These are phyloP conservation scores for Cenchrus americanus DNA, from an alignment of 176 grass and related monocot genomes.

Conservation along the genomic window DNA sequence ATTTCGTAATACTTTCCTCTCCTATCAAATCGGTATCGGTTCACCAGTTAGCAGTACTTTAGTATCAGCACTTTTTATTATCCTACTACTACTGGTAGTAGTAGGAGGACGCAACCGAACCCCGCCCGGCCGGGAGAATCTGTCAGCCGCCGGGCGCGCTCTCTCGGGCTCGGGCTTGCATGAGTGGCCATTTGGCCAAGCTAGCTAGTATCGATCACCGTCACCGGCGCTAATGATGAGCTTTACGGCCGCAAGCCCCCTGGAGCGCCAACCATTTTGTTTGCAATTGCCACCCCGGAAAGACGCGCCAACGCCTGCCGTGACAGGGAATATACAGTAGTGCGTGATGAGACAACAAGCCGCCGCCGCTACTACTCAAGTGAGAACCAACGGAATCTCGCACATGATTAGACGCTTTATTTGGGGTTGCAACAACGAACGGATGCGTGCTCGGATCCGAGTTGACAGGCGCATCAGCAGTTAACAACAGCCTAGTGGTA, in stretches of 20 bases:
- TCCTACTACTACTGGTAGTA: too few species aligned
- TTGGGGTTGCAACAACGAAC: not conserved
- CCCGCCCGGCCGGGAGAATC: too few species aligned
- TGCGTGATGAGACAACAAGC: not conserved
- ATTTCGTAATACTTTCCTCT: too few species aligned
- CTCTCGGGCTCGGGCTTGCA: too few species aligned
- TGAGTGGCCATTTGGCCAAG: not conserved
- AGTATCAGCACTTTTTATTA: too few species aligned
- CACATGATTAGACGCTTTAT: slow-evolving; percentile 42
- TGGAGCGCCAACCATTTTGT: slow-evolving; percentile 54
- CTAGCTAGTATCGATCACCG: too few species aligned
- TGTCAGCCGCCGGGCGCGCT: not conserved
- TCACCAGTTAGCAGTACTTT: too few species aligned
- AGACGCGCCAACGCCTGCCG: slow-evolving; percentile 21
- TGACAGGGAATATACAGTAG: slow-evolving; percentile 4
- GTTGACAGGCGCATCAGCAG: not conserved
- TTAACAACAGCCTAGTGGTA: not conserved
- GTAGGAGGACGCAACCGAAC: too few species aligned
- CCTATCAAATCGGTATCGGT: too few species aligned
- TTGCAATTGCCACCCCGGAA: slow-evolving; percentile 56
- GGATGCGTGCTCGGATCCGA: not conserved
- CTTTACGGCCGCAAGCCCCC: slow-evolving; percentile 26
- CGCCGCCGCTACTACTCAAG: not conserved
- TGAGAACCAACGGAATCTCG: slow-evolving; percentile 28
- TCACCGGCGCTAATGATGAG: slow-evolving; percentile 49